Percentiles rank a stretch among this genome's conserved stretches.
Conservation (phyloP, 2,329 filamentous ascomycete species). For the Colletotrichum chrysophilum region DNA sequence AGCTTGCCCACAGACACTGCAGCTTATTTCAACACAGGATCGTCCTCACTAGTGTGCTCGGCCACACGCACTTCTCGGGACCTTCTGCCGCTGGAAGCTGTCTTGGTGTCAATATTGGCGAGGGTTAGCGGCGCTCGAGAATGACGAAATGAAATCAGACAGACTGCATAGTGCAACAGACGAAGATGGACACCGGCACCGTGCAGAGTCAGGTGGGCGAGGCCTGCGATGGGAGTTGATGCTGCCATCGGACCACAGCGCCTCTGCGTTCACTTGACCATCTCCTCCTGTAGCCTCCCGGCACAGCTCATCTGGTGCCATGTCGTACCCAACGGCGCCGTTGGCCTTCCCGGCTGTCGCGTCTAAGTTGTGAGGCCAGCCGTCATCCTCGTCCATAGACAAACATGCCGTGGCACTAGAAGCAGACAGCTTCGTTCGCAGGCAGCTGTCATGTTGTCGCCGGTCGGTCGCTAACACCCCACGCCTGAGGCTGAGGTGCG, state of each 20-base stretch:
- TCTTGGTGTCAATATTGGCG: neutral
- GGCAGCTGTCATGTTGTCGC: neutral
- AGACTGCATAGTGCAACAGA: neutral
- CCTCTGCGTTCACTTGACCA: neutral
- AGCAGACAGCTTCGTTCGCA: neutral
- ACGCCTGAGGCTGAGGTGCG: slow-evolving; percentile 15
- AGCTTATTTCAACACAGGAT: neutral
- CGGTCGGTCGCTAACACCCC: neutral
- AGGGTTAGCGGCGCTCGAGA: neutral
- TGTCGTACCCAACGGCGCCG: neutral
- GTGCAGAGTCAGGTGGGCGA: neutral
- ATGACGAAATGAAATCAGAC: neutral
- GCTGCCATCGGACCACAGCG: neutral
- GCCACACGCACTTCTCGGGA: neutral
- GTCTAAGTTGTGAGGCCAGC: neutral
- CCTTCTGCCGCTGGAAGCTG: neutral
- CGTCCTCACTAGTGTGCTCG: neutral
- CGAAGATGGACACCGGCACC: neutral
- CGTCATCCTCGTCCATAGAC: neutral
- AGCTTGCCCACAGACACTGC: neutral
- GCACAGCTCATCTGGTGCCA: neutral
- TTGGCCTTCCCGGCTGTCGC: neutral
- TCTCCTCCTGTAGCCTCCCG: neutral
- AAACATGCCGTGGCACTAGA: neutral
- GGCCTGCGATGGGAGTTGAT: neutral